phyloP scores from a whole-genome alignment of 2,329 filamentous ascomycete species.

The Leptosphaerulina australis region DNA sequence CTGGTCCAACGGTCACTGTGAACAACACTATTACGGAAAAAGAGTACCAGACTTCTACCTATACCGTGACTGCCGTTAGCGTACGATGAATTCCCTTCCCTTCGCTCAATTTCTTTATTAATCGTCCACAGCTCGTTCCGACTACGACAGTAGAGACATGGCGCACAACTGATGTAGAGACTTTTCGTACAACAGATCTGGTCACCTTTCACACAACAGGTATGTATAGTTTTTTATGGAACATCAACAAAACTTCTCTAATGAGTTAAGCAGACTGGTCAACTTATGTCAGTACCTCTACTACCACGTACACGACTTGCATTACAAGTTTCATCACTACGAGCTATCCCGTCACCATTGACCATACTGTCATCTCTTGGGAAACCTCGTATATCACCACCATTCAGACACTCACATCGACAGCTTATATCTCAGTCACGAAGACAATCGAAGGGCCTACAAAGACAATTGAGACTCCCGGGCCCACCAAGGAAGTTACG shows the following conservation, averaged over 20 bases:
- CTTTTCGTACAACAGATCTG: slow-evolving; percentile 17
- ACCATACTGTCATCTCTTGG: slow-evolving; percentile 23
- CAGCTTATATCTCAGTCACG: slow-evolving; percentile 18
- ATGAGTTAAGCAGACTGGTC: slow-evolving; percentile 8
- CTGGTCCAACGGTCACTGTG: slow-evolving; percentile 8
- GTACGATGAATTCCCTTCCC: slow-evolving; percentile 8
- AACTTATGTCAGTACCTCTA: slow-evolving; percentile 22
- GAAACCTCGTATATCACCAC: slow-evolving; percentile 8
- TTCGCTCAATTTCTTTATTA: background rate
- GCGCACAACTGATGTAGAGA: slow-evolving; percentile 18
- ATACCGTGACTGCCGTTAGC: slow-evolving; percentile 26
- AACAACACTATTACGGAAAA: slow-evolving; percentile 13
- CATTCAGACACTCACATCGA: slow-evolving; percentile 12
- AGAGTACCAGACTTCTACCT: slow-evolving; percentile 9
- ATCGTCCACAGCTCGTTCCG: slow-evolving; percentile 19
- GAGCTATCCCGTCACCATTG: slow-evolving; percentile 14
- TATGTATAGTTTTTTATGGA: background rate
- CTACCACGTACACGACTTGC: slow-evolving; percentile 19
- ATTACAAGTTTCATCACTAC: slow-evolving; percentile 31
- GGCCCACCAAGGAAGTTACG: slow-evolving; percentile 12
- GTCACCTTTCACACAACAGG: slow-evolving; percentile 19
- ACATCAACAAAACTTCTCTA: too few species aligned
- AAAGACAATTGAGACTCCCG: slow-evolving; percentile 5
- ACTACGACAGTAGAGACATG: slow-evolving; percentile 24
- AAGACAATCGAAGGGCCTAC: slow-evolving; percentile 15